phyloP scores from a whole-genome alignment of 1,139 yeast species.

The Pichia sp. region DNA sequence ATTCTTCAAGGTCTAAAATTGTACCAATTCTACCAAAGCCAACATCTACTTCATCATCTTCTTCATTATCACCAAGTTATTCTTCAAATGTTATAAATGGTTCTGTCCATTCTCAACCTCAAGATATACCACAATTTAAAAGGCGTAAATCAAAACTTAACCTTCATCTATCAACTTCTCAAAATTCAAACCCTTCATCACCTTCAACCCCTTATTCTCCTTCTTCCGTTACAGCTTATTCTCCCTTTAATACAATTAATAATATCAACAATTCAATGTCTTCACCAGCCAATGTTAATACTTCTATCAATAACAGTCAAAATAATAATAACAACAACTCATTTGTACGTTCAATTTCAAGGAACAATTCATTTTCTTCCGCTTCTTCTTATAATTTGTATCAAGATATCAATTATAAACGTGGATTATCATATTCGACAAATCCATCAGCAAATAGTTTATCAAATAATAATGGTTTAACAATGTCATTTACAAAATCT shows the following conservation, averaged over 20 bases:
- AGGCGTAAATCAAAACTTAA: conserved; percentile 24
- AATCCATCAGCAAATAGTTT: conserved; percentile 1
- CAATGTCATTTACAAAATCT: background rate
- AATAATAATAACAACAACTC: conserved; percentile 15
- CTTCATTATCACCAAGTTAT: conserved; percentile 20
- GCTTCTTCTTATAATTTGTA: conserved; percentile 22
- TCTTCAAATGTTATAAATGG: conserved; percentile 14
- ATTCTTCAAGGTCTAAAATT: conserved; percentile 20
- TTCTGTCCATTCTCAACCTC: conserved; percentile 24
- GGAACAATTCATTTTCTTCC: conserved; percentile 23
- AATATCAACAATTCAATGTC: background rate
- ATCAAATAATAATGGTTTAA: conserved; percentile 1
- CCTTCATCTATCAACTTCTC: conserved; percentile 15
- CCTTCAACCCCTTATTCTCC: conserved; percentile 14
- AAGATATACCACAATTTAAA: conserved; percentile 27
- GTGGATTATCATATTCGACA: conserved; percentile 19
- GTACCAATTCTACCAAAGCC: conserved; percentile 32
- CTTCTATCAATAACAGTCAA: too few species aligned
- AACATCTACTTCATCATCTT: conserved; percentile 13
- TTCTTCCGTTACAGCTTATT: conserved; percentile 10
- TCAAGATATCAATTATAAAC: conserved; percentile 25
- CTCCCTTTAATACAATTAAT: conserved; percentile 10
- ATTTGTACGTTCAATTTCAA: conserved; percentile 17
- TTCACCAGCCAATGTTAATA: conserved; percentile 14
- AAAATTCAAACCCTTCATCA: conserved; percentile 12